phyloP scores from a whole-genome alignment of 1,139 yeast genomes.

The Entelexis paramagnoliae region DNA sequence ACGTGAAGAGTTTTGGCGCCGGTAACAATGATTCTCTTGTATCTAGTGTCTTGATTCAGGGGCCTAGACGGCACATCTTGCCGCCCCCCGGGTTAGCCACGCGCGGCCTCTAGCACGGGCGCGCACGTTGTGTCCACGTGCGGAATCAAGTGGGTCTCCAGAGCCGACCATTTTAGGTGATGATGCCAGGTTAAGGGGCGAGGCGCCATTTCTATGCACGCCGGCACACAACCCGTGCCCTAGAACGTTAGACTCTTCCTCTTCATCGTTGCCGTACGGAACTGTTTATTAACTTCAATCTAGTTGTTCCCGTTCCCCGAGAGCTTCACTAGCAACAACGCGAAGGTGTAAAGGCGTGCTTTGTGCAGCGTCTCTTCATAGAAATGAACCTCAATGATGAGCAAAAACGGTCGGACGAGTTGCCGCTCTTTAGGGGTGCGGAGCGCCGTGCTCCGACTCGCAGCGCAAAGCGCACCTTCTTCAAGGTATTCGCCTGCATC shows the following conservation, averaged over 20 bases:
- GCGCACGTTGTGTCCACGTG: constrained; percentile 1
- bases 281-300: background rate
- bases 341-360: background rate
- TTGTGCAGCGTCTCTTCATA: background rate
- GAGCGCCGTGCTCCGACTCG: background rate
- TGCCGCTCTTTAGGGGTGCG: background rate
- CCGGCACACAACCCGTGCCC: background rate
- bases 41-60: too few species aligned
- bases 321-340: background rate
- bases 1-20: too few species aligned
- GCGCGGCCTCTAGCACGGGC: background rate
- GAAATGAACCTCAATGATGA: background rate
- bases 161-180: background rate
- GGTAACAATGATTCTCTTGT: too few species aligned
- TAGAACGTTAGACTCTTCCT: background rate
- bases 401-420: background rate
- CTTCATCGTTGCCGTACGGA: background rate
- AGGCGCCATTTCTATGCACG: background rate
- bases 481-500: background rate
- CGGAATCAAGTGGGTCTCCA: background rate
- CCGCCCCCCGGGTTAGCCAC: too few species aligned
- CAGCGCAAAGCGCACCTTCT: background rate
- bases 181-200: background rate
- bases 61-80: too few species aligned
- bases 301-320: background rate